Percentiles rank a stretch among this genome's conserved stretches.
These are phyloP conservation scores for Fraxinus ornus DNA, from an alignment of 305 asterid genomes.

Conservation along the genomic window DNA sequence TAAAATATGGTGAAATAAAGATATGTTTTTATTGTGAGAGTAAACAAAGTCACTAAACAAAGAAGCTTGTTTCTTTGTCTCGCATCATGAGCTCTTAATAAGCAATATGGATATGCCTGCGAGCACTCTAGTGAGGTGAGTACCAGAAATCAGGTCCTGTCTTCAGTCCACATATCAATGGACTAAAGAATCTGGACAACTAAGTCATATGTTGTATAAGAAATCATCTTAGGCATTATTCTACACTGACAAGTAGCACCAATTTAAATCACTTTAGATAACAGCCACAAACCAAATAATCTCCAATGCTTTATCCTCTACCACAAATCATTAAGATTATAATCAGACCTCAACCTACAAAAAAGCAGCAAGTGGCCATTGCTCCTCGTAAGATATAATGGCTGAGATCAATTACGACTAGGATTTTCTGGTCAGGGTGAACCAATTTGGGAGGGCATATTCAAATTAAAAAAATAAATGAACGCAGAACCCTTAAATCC, in stretches of 20 bases:
- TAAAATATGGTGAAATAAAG: background rate
- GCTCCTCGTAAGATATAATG: background rate
- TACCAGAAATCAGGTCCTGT: background rate
- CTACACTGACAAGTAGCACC: background rate
- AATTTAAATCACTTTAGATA: background rate
- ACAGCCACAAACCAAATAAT: background rate
- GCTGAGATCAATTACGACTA: background rate
- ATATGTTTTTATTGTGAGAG: background rate
- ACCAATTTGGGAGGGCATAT: background rate
- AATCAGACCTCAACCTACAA: background rate
- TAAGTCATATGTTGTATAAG: background rate
- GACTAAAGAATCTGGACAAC: background rate
- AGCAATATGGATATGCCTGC: background rate
- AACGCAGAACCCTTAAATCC: background rate
- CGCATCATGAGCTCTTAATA: background rate
- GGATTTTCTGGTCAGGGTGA: background rate
- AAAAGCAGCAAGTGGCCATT: background rate
- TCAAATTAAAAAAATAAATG: background rate
- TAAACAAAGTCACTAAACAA: background rate
- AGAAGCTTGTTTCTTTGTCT: background rate
- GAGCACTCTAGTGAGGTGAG: background rate
- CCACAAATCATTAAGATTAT: constrained; percentile 11
- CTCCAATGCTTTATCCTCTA: background rate
- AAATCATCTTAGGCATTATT: background rate
- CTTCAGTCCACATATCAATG: background rate